Conservation (phyloP, 2,329 filamentous ascomycete species). For the Didymosphaeria variabile region DNA sequence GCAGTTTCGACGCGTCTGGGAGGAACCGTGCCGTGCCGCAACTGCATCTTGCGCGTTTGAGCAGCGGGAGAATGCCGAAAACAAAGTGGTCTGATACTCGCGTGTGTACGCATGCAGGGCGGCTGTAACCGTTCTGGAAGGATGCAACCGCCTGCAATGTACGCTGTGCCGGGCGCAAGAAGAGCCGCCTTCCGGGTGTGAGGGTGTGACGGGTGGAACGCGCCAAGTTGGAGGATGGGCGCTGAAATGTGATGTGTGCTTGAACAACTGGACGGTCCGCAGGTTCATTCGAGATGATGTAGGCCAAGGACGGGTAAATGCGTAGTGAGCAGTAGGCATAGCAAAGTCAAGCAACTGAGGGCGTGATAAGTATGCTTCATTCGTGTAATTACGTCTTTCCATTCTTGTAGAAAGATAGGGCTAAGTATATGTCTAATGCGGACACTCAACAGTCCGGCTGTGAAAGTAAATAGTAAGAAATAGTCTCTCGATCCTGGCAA, state of each 20-base stretch:
- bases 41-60: constrained; percentile 5
- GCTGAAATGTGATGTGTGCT: not conserved
- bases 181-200: not conserved
- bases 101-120: constrained; percentile 17
- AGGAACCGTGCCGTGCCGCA: constrained; percentile 5
- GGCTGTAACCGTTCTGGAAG: constrained; percentile 2
- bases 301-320: not conserved
- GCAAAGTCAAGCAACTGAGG: not conserved
- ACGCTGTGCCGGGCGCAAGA: not conserved
- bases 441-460: constrained; percentile 51
- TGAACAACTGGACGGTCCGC: not conserved
- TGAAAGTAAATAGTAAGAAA: constrained; percentile 31
- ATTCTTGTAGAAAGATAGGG: not conserved
- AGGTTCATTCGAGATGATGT: not conserved
- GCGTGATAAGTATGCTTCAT: constrained; percentile 11
- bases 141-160: not conserved
- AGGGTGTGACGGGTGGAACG: not conserved
- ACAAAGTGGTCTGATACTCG: constrained; percentile 34
- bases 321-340: not conserved
- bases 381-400: constrained; percentile 19
- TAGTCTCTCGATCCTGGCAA: not conserved
- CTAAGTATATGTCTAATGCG: constrained; percentile 30
- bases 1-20: not conserved
- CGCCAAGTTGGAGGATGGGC: not conserved
- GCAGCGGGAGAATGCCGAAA: constrained; percentile 18